phyloP scores from a whole-genome alignment of 2,329 filamentous ascomycete genomes.

The Lecanicillium sp. region DNA sequence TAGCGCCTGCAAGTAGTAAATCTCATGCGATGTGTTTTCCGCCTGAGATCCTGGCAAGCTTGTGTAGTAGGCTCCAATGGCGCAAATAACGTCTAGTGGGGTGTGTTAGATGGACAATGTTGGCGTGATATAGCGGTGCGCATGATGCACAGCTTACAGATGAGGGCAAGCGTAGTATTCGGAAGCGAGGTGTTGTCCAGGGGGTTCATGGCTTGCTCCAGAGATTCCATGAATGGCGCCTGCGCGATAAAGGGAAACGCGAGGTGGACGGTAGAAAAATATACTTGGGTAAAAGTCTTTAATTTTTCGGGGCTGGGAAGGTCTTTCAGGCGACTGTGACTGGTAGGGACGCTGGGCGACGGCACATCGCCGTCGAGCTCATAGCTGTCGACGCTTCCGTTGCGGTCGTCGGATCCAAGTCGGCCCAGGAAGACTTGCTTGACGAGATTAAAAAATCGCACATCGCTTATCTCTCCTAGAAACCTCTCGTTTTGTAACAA shows the following conservation, averaged over 20 bases:
- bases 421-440: conserved; percentile 20
- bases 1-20: conserved; percentile 23
- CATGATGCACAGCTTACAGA: neutral
- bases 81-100: conserved; percentile 20
- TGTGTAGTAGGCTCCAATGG: conserved; percentile 28
- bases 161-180: neutral
- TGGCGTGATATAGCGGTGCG: neutral
- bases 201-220: neutral
- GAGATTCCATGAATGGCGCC: conserved; percentile 15
- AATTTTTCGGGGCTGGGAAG: conserved; percentile 10
- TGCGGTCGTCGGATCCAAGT: neutral
- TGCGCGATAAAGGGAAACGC: conserved; percentile 29
- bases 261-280: conserved; percentile 29
- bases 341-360: neutral
- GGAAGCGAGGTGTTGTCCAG: neutral
- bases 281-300: conserved; percentile 17
- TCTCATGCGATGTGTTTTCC: conserved; percentile 16
- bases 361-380: conserved; percentile 18
- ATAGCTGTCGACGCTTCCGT: conserved; percentile 22
- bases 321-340: conserved; percentile 5
- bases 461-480: conserved; percentile 32
- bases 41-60: conserved; percentile 18
- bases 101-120: neutral
- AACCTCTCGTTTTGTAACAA: conserved; percentile 21
- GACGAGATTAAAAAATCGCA: conserved; percentile 30